Conservation (phyloP, 2,329 filamentous ascomycete genomes). For the Verticillium albo-atrum region DNA sequence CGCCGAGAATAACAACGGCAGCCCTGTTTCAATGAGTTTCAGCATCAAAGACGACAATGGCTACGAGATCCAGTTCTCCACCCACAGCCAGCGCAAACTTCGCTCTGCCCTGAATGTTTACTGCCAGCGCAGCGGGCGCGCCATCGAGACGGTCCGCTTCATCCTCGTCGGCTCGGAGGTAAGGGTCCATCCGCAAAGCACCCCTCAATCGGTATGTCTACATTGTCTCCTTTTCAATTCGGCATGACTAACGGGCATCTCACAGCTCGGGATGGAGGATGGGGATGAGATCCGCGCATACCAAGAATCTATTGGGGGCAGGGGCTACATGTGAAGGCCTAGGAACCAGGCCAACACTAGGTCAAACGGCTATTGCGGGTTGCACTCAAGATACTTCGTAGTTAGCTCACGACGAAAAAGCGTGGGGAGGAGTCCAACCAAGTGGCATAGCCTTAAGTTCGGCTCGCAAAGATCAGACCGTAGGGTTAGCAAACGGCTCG, state of each 20-base stretch:
- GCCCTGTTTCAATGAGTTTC: no score
- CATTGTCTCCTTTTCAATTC: not conserved
- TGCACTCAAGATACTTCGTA: no score
- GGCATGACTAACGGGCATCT: not conserved
- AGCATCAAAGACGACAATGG: not conserved
- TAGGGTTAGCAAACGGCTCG: no score
- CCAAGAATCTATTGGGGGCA: not conserved
- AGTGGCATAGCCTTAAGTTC: no score
- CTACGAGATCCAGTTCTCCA: not conserved
- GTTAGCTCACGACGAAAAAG: no score
- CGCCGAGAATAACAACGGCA: no score
- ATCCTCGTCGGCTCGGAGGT: not conserved
- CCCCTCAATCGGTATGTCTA: not conserved
- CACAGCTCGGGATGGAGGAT: not conserved
- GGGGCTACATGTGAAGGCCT: not conserved
- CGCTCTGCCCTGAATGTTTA: not conserved
- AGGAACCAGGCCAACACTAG: not conserved
- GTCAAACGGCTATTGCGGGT: not conserved
- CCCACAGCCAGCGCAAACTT: not conserved
- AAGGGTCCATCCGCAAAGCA: not conserved
- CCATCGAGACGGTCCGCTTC: not conserved
- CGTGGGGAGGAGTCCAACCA: no score
- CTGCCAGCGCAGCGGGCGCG: not conserved
- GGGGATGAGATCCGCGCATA: not conserved
- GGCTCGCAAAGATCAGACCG: no score